phyloP scores from a whole-genome alignment of 1,284 basidiomycete genomes.

The Ceratobasidium sp. region DNA sequence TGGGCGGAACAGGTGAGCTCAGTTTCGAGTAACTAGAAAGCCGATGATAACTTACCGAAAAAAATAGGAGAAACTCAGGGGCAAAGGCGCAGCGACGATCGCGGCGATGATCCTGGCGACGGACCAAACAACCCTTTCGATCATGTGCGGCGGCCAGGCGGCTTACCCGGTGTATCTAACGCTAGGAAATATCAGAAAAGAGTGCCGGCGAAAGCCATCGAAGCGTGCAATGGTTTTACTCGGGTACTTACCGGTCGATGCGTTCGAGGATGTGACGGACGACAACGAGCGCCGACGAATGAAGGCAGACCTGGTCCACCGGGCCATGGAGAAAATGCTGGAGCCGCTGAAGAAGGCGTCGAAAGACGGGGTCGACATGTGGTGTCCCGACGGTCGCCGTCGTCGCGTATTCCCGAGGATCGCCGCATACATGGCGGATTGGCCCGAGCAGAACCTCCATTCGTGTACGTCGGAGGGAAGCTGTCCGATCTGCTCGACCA shows the following conservation, averaged over 20 bases:
- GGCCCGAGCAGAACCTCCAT: constrained; percentile 17
- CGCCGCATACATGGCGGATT: constrained; percentile 15
- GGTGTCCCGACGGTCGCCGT: constrained; percentile 23
- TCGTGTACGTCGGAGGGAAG: constrained; percentile 11
- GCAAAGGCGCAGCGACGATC: constrained; percentile 1
- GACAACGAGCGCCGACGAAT: not conserved
- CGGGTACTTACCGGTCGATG: constrained; percentile 44
- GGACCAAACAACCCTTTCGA: constrained; percentile 18
- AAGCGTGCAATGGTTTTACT: constrained; percentile 29
- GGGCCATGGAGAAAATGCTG: constrained; percentile 15
- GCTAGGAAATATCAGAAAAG: constrained; percentile 43
- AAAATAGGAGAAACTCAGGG: not conserved
- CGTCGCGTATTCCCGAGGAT: constrained; percentile 15
- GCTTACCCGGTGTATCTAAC: constrained; percentile 27
- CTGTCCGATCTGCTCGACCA: constrained; percentile 12
- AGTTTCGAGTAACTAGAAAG: not conserved
- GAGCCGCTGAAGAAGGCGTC: constrained; percentile 19
- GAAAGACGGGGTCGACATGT: constrained; percentile 20
- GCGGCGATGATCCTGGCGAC: constrained; percentile 8
- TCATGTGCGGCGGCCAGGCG: constrained; percentile 23
- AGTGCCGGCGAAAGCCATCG: constrained; percentile 19
- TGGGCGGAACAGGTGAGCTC: constrained; percentile 15
- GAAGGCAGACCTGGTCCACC: constrained; percentile 19
- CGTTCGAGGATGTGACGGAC: constrained; percentile 13
- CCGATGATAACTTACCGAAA: not conserved